Evolutionary conservation across 306 rosid genomes (phyloP).

Genomic region (Trifolium pratense): DNA sequence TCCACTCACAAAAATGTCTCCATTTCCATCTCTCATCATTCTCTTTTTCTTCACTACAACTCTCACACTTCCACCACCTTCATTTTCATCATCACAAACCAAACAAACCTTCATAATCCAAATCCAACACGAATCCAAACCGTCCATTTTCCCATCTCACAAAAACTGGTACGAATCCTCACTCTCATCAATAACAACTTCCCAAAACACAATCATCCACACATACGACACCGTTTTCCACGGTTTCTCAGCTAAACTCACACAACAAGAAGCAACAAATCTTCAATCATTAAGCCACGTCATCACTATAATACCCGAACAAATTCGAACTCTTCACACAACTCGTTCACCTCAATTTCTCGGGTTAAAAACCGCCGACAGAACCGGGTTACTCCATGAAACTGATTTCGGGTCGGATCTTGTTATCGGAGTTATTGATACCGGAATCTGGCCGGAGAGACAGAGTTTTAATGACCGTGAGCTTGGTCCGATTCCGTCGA

Average conservation of each 20-base stretch:
- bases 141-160: conserved; percentile 81
- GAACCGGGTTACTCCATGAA: conserved; percentile 74
- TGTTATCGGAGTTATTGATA: conserved; percentile 85
- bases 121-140: conserved; percentile 67
- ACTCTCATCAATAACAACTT: conserved; percentile 51
- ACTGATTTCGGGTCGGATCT: conserved; percentile 92
- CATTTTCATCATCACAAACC: background rate
- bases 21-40: conserved; percentile 30
- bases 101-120: conserved; percentile 71
- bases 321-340: conserved; percentile 68
- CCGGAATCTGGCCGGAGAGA: conserved; percentile 89
- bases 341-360: conserved; percentile 90
- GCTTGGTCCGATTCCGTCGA: conserved; percentile 70
- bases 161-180: conserved; percentile 77
- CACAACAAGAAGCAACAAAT: conserved; percentile 52
- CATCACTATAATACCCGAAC: conserved; percentile 71
- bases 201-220: conserved; percentile 45
- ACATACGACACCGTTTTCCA: conserved; percentile 74
- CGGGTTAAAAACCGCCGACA: conserved; percentile 68
- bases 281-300: conserved; percentile 59
- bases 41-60: conserved; percentile 3
- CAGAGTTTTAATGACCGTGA: conserved; percentile 73
- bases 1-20: conserved; percentile 44
- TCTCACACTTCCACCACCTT: conserved; percentile 19
- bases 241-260: conserved; percentile 81